Conservation (phyloP, 2,329 filamentous ascomycete genomes). For the Aureobasidium vineae region DNA sequence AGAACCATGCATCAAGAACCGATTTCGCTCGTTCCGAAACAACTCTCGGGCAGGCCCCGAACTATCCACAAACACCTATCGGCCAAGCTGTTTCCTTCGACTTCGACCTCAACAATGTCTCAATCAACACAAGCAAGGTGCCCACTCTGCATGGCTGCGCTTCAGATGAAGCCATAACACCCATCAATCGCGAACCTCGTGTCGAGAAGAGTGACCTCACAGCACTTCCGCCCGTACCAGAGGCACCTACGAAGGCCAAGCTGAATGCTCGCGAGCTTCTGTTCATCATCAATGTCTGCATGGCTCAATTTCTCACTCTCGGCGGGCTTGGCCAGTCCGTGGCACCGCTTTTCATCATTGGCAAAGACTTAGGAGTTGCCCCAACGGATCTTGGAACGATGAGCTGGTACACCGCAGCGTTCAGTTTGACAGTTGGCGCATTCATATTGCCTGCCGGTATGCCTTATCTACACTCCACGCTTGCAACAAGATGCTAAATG, state of each 20-base stretch:
- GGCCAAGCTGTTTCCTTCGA: constrained; percentile 23
- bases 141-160: neutral
- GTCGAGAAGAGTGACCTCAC: constrained; percentile 1
- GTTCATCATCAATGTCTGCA: constrained; percentile 28
- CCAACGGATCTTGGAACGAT: constrained; percentile 44
- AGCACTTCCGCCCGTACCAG: neutral
- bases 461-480: neutral
- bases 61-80: constrained; percentile 21
- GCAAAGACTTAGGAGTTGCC: constrained; percentile 42
- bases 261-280: constrained; percentile 11
- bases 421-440: constrained; percentile 46
- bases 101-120: constrained; percentile 18
- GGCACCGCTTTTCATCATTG: constrained; percentile 49
- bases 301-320: constrained; percentile 29
- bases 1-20: neutral
- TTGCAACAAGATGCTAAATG: neutral
- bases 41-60: constrained; percentile 10
- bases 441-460: constrained; percentile 46
- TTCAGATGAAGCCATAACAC: constrained; percentile 10
- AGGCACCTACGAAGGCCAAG: neutral
- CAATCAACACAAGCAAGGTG: neutral
- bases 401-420: constrained; percentile 47
- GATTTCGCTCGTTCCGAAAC: constrained; percentile 17
- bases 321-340: constrained; percentile 33
- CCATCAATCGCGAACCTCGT: neutral